Evolutionary conservation across 2,329 filamentous ascomycete species (phyloP).

Genomic region (Anthostomella pinea): DNA sequence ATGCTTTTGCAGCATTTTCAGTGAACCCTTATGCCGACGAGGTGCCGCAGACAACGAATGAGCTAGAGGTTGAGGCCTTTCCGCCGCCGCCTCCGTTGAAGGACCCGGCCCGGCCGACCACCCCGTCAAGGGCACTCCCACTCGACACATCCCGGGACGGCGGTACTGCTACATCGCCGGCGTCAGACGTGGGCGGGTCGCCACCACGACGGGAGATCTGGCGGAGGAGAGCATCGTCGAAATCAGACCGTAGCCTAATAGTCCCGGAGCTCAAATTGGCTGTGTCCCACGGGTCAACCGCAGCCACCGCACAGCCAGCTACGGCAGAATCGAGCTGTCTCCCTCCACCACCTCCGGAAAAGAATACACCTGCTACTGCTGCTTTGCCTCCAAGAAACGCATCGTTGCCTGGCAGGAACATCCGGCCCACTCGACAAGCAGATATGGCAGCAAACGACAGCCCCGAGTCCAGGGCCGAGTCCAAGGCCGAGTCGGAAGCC

Average conservation of each 20-base stretch:
- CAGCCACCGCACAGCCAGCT: slow-evolving; percentile 20
- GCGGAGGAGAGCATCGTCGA: slow-evolving; percentile 49
- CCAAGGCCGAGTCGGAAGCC: too few relatives aligned
- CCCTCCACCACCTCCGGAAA: slow-evolving; percentile 22
- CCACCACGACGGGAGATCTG: slow-evolving; percentile 39
- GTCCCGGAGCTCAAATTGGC: slow-evolving; percentile 49
- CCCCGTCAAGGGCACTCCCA: slow-evolving; percentile 19
- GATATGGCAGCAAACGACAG: slow-evolving; percentile 14
- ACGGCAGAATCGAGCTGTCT: slow-evolving; percentile 14
- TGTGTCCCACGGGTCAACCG: slow-evolving; percentile 49
- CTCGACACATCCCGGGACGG: slow-evolving; percentile 7
- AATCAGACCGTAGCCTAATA: slow-evolving; percentile 44
- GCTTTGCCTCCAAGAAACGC: slow-evolving; percentile 23
- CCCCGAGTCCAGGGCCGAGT: too few relatives aligned
- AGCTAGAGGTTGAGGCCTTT: slow-evolving; percentile 21
- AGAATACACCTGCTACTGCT: slow-evolving; percentile 8
- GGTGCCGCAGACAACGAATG: slow-evolving; percentile 15
- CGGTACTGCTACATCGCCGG: slow-evolving; percentile 16
- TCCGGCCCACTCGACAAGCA: slow-evolving; percentile 21
- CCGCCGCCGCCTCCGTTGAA: slow-evolving; percentile 32
- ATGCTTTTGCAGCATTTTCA: slow-evolving; percentile 22
- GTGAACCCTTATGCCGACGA: slow-evolving; percentile 26
- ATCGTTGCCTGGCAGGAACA: slow-evolving; percentile 26
- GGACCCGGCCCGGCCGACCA: slow-evolving; percentile 23
- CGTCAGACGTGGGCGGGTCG: slow-evolving; percentile 18